Evolutionary conservation across 306 rosid genomes (phyloP), one percentile per base, ranked within the genome.

Genomic region (Calophaca sinica): DNA sequence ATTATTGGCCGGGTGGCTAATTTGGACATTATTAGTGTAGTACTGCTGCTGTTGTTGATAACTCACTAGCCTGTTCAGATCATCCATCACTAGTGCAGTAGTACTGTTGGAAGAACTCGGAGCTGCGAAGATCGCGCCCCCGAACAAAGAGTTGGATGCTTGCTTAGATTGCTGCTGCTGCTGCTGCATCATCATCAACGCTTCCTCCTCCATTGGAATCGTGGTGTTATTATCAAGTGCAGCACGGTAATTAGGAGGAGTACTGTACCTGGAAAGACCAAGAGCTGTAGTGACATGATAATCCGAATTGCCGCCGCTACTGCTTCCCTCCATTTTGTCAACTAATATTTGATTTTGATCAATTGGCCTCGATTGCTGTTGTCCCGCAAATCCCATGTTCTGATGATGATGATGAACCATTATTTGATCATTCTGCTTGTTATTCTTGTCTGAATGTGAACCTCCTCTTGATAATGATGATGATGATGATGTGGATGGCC

Each of bases 41-140:
- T 66, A 72, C 31, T 86, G 65, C 9, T 59, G 65, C 33, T 87
- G 89, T 6, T 84, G 97, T 58, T 89, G 92, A 61, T 73, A 89
- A 67, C 62, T 84, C 8, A 94, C 57, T 7, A 94, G 81, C 77
- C 90, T 86, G 14, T 94, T 93, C 4, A 91, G 91, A 65, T 94
- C 98, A 42, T 94, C 98, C 74, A 88, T 79, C 73, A 64, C 29
- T 46, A 62, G 72, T 15, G 45, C 70, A 28, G 31, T 28, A 55
- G 7, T 28, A 12, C 0, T 15, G 15, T 10, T 51, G 55, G 26
- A 69, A 46, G 82, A 60, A 0, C 32, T 68, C 1, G 44, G 5
- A 26, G 45, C 51, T 7, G 69, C 50, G 35, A 38, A 62, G 12
- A 13, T 13, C 29, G 7, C 31, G 0, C 32, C 33, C 1, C 54